These are phyloP conservation scores for Scytalidium lignicola DNA, from an alignment of 2,329 filamentous ascomycete genomes.

Conservation along the genomic window DNA sequence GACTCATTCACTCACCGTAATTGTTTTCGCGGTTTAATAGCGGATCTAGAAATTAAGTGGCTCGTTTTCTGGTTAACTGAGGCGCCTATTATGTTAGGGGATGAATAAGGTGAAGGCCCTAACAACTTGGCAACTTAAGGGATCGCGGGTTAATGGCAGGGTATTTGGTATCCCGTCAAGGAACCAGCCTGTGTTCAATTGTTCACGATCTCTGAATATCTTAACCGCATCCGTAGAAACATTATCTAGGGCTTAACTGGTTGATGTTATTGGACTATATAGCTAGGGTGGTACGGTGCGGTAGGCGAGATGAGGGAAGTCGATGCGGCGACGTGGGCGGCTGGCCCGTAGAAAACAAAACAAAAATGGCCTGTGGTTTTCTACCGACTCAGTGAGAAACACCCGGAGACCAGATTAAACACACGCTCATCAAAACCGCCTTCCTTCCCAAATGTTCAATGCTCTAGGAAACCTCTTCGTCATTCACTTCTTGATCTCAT, in stretches of 20 bases:
- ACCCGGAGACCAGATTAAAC: neutral
- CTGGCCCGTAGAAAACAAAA: neutral
- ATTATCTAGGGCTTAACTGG: neutral
- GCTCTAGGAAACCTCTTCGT: neutral
- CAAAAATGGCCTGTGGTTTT: neutral
- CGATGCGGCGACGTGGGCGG: neutral
- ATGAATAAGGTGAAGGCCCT: no score
- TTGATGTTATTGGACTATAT: neutral
- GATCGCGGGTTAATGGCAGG: no score
- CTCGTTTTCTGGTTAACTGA: no score
- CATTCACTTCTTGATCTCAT: neutral
- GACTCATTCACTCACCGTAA: no score
- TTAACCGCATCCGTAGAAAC: neutral
- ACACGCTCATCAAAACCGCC: neutral
- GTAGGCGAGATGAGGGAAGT: slow-evolving; percentile 1
- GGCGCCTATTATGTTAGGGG: no score
- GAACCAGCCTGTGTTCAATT: no score
- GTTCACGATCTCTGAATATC: neutral
- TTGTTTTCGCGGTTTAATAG: no score
- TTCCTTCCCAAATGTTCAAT: neutral
- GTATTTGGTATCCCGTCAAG: no score
- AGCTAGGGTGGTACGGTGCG: neutral
- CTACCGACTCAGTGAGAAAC: neutral
- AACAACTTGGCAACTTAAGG: no score
- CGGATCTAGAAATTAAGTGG: no score